A percentile compares a stretch with the other conserved stretches of the same genome.
Evolutionary conservation across 257 asterid species (phyloP).

Genomic region (Cordia subcordata): DNA sequence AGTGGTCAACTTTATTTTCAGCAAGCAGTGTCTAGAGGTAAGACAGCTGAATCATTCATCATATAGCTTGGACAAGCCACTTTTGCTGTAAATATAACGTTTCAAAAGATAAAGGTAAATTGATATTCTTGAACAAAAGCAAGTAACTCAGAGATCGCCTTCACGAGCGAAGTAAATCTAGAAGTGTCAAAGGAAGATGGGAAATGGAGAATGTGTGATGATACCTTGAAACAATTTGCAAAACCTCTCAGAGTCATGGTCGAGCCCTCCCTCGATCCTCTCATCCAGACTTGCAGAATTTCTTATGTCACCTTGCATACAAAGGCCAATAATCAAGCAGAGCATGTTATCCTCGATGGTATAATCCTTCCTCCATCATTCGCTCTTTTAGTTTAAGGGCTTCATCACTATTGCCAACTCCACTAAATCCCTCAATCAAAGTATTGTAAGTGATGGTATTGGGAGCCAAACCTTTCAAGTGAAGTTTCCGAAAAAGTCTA

Average conservation of each 20-base stretch:
- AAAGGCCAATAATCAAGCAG: conserved; percentile 40
- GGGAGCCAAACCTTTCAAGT: conserved; percentile 55
- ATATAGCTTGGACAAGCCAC: conserved; percentile 19
- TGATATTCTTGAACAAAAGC: not conserved
- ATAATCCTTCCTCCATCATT: conserved; percentile 62
- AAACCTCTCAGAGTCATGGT: conserved; percentile 1
- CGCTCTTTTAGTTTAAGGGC: conserved; percentile 58
- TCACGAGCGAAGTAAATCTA: not conserved
- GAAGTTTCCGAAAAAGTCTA: conserved; percentile 71
- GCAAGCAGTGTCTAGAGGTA: conserved; percentile 4
- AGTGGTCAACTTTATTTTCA: conserved; percentile 13
- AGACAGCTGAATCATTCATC: conserved; percentile 13
- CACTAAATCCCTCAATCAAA: conserved; percentile 63
- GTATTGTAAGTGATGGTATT: conserved; percentile 65
- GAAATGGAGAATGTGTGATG: not conserved
- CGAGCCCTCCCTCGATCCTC: conserved; percentile 36
- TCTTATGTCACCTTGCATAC: conserved; percentile 37
- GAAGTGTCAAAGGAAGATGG: not conserved
- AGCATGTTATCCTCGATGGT: conserved; percentile 48
- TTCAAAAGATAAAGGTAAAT: conserved; percentile 1
- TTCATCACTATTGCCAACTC: conserved; percentile 46
- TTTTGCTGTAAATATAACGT: conserved; percentile 27
- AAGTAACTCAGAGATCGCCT: too few species aligned
- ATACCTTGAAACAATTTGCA: conserved; percentile 9
- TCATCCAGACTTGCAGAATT: conserved; percentile 36